Conservation (phyloP, 345 rosid species). For the Corchorus capsularis region DNA sequence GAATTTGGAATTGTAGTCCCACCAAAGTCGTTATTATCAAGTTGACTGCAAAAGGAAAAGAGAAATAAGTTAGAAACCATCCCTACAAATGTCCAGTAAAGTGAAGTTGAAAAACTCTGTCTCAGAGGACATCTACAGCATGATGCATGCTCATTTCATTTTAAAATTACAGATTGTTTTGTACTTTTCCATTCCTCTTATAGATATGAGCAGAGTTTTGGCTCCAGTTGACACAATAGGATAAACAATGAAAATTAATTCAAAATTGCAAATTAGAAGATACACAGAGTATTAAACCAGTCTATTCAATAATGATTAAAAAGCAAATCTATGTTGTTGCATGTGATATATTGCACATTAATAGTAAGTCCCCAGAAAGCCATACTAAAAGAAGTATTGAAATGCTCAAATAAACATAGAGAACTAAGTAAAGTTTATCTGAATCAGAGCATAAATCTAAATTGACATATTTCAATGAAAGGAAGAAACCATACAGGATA, state of each 20-base stretch:
- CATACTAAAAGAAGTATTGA: slow-evolving; percentile 1
- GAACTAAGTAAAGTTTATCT: neutral
- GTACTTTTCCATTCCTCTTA: neutral
- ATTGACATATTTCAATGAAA: neutral
- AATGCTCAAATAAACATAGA: slow-evolving; percentile 13
- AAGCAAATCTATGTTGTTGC: neutral
- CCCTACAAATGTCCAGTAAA: no score
- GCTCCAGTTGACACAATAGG: neutral
- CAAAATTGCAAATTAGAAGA: neutral
- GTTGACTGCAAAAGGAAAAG: slow-evolving; percentile 63
- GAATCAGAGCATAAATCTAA: neutral
- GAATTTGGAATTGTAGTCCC: slow-evolving; percentile 75
- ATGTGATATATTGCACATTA: neutral
- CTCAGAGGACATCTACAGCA: no score
- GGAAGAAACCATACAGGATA: slow-evolving; percentile 69
- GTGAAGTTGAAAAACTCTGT: no score
- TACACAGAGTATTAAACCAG: neutral
- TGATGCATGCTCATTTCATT: neutral
- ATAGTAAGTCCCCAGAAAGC: neutral
- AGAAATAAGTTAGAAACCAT: slow-evolving; percentile 4
- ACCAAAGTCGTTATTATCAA: slow-evolving; percentile 85
- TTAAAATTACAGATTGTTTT: neutral
- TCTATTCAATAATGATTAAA: neutral
- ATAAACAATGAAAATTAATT: neutral
- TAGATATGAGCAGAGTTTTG: neutral